A percentile compares a stretch with the other conserved stretches of the same genome.
Evolutionary conservation across 2,329 filamentous ascomycete genomes (phyloP).

Genomic region (Cytospora leucostoma): DNA sequence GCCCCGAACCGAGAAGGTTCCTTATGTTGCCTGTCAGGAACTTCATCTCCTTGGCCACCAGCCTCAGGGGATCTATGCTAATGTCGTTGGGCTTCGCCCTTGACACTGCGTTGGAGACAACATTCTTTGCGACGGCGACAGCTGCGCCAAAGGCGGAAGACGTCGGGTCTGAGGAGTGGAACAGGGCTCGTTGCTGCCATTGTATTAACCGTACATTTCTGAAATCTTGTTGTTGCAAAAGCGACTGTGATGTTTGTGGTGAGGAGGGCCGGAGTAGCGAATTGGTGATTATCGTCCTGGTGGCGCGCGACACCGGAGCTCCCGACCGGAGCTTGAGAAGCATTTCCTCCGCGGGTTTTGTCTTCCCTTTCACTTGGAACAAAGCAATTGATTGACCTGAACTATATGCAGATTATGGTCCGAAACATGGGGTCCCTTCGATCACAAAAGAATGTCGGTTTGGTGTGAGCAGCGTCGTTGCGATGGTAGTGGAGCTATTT

Average conservation of each 20-base stretch:
- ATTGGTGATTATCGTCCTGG: constrained; percentile 37
- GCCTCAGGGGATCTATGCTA: constrained; percentile 81
- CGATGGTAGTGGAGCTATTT: constrained; percentile 6
- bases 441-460: constrained; percentile 8
- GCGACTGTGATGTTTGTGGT: constrained; percentile 44
- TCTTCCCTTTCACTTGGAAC: constrained; percentile 31
- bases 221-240: constrained; percentile 34
- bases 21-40: constrained; percentile 92
- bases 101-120: constrained; percentile 68
- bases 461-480: constrained; percentile 1
- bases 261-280: constrained; percentile 36
- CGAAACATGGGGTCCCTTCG: constrained; percentile 20
- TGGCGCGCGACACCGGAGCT: constrained; percentile 52
- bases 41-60: constrained; percentile 95
- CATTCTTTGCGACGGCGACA: constrained; percentile 68
- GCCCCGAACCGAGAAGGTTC: constrained; percentile 88
- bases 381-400: constrained; percentile 40
- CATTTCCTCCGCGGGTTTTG: constrained; percentile 35
- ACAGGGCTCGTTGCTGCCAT: constrained; percentile 36
- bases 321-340: constrained; percentile 55
- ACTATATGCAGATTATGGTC: constrained; percentile 18
- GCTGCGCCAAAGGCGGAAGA: constrained; percentile 76
- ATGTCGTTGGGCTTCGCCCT: constrained; percentile 65
- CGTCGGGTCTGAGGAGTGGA: constrained; percentile 49
- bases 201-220: constrained; percentile 37